Evolutionary conservation across 202 grass and related monocot genomes (phyloP), one percentile per base, ranked within the genome.

Genomic region (Hordeum pubiflorum): DNA sequence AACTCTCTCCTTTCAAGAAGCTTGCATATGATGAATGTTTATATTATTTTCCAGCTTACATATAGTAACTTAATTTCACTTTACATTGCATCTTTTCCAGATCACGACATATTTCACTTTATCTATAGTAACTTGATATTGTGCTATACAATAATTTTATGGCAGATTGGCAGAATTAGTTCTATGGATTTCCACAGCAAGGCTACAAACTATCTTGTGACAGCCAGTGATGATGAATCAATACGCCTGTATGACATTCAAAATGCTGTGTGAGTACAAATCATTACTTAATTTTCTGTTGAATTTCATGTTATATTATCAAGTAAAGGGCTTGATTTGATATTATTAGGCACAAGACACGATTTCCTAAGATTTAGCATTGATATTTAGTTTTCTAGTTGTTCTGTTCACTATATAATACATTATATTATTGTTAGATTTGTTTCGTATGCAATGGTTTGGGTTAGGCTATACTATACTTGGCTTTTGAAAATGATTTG

Each of bases 161-260:
- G 75, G 38, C 86, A 98, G 95, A 98, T 93, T 82, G 95, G 95
- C 58, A 89, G 92, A 85, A 98, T 98, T 79, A 98, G 90, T 64
- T 98, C 95, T 14, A 98, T 98, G 92, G 95, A 98, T 89, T 98
- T 92, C 69, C 92, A 98, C 80, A 93, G 77, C 69, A 94, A 85
- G 74, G 71, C 86, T 38, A 91, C 86, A 55, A 98, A 87, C 81
- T 94, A 93, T 86, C 81, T 98, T 0, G 95, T 98, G 36, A 98
- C 95, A 15, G 95, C 95, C 66, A 91, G 95, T 71, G 92, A 94
- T 76, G 92, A 94, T 83, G 95, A 98, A 93, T 94, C 94, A 69
- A 97, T 98, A 65, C 95, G 92, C 38, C 85, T 98, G 14, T 98
- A 98, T 36, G 90, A 98, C 83, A 86, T 93, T 81, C 92, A 98